Conservation (phyloP, 2,329 filamentous ascomycete species). For the Alternaria novae-zelandiae region DNA sequence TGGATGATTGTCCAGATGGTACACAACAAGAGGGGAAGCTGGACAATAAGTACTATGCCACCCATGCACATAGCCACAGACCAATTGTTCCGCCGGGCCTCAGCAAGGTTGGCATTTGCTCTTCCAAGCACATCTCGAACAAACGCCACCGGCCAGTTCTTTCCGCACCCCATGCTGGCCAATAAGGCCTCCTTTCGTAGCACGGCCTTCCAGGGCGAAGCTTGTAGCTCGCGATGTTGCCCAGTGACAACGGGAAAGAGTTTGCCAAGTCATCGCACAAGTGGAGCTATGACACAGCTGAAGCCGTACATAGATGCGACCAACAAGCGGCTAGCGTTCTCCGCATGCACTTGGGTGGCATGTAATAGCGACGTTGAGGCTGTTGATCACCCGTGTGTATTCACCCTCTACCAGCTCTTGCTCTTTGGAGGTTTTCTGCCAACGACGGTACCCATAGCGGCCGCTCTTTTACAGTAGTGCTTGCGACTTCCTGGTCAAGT, state of each 20-base stretch:
- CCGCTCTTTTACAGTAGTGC: not conserved
- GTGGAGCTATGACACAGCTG: constrained; percentile 26
- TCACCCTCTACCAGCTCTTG: constrained; percentile 1
- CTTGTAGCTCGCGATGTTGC: constrained; percentile 17
- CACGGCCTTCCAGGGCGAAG: constrained; percentile 20
- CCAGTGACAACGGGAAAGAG: constrained; percentile 22
- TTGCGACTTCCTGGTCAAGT: not conserved
- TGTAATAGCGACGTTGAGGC: constrained; percentile 20
- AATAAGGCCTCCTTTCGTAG: constrained; percentile 18
- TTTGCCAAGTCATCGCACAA: constrained; percentile 26
- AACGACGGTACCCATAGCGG: not conserved
- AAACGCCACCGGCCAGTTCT: constrained; percentile 12
- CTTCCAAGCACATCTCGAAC: constrained; percentile 15
- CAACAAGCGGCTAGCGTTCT: constrained; percentile 25
- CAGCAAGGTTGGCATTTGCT: constrained; percentile 16
- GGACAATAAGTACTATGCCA: constrained; percentile 24
- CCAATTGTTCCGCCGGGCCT: not conserved
- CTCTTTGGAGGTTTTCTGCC: not conserved
- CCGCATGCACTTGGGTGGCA: constrained; percentile 11
- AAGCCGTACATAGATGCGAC: constrained; percentile 15
- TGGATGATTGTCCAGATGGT: not conserved
- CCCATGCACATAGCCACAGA: constrained; percentile 9
- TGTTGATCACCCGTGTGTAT: constrained; percentile 1
- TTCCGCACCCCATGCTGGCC: constrained; percentile 15
- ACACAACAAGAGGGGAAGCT: constrained; percentile 15